Percentiles rank a stretch among this genome's conserved stretches.
These are phyloP conservation scores for Cyanidiococcus yangmingshanensis DNA, from an alignment of 23 red algal genomes.

Conservation along the genomic window DNA sequence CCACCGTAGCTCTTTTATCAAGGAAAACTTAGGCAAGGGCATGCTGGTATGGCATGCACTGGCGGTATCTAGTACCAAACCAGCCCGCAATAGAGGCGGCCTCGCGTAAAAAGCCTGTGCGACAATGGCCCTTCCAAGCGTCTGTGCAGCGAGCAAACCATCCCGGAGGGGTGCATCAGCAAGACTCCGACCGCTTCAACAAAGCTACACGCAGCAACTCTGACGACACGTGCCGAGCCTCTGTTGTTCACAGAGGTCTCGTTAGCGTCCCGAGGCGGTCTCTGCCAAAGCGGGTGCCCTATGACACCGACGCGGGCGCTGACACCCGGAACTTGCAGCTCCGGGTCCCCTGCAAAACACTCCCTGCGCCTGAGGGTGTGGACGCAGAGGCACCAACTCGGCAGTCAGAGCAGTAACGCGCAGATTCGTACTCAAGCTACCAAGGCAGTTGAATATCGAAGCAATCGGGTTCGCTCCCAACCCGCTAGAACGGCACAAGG, in stretches of 20 bases:
- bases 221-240: too few relatives aligned
- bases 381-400: neutral
- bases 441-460: neutral
- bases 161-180: too few relatives aligned
- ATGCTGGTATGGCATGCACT: neutral
- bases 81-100: neutral
- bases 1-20: too few relatives aligned
- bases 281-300: neutral
- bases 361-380: neutral
- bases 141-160: too few relatives aligned
- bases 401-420: neutral
- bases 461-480: neutral
- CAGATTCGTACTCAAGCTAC: neutral
- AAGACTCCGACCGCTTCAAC: too few relatives aligned
- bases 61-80: neutral
- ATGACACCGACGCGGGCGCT: neutral
- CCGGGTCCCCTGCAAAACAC: neutral
- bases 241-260: too few relatives aligned
- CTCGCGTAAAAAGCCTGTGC: neutral
- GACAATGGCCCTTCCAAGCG: too few relatives aligned
- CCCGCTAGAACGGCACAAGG: neutral
- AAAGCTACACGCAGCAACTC: too few relatives aligned
- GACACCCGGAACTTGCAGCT: neutral
- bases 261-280: too few relatives aligned
- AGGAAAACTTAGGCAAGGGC: neutral